Evolutionary conservation across 345 rosid genomes (phyloP), one percentile per base, ranked within the genome.

Genomic region (Hibiscus syriacus): DNA sequence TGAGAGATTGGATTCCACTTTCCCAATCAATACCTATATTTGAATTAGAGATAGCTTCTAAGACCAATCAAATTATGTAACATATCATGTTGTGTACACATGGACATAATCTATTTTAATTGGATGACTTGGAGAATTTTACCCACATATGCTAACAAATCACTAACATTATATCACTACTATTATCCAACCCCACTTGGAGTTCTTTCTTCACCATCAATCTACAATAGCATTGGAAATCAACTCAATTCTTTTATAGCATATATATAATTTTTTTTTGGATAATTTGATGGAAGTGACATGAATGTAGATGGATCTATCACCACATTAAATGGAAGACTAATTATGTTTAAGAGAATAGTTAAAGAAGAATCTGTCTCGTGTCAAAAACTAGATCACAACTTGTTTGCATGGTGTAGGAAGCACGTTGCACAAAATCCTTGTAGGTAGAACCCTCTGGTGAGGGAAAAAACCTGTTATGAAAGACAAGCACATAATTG

Each of bases 361-460:
- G 41, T 62, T 39, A 62, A 39, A 38, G 12, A 4, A 62, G 25
- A 39, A 22, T 6, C 11, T 1, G 13, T 38, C 49, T 41, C 52
- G 52, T 41, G 52, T 62, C 52, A 41, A 62, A 62, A 62, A 23
- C 11, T 62, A 62, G 52, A 62, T 62, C 66, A 62, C 66, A 62
- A 34, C 41, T 62, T 62, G 32, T 41, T 41, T 62, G 13, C 13
- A 23, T 62, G 66, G 66, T 41, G 29, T 34, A 38, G 49, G 23
- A 60, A 60, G 9, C 48, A 36, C 45, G 5, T 36, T 36, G 48
- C 48, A 41, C 34, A 62, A 62, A 62, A 41, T 14, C 52, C 13
- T 63, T 1, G 67, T 23, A 63, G 3, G 54, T 9, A 1, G 6
- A n/a, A 14, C 6, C 17, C 19, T 5, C 6, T 34, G 11, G 41